These are phyloP conservation scores for Neofusicoccum laricinum DNA, from an alignment of 2,329 filamentous ascomycete genomes.

Conservation along the genomic window DNA sequence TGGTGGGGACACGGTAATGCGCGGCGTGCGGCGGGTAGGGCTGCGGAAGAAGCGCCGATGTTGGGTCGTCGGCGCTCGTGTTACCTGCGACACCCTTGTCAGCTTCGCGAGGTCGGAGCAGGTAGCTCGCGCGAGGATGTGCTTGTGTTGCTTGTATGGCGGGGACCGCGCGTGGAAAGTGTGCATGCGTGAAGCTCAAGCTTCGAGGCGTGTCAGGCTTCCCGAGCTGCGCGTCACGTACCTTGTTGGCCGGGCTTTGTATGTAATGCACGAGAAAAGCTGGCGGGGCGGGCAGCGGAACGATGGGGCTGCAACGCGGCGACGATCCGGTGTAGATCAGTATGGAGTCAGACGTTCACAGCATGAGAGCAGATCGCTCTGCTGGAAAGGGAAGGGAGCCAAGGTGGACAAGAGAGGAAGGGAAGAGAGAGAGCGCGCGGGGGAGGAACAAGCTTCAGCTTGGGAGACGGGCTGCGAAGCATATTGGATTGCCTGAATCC, in stretches of 20 bases:
- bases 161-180: too few species aligned
- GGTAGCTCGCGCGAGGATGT: neutral
- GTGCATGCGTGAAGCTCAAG: neutral
- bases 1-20: neutral
- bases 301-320: neutral
- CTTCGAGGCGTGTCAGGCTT: neutral
- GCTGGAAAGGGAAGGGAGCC: neutral
- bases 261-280: too few species aligned
- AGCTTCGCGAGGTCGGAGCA: neutral
- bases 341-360: neutral
- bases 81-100: neutral
- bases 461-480: neutral
- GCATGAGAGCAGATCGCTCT: too few species aligned
- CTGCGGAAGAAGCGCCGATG: neutral
- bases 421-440: too few species aligned
- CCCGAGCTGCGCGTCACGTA: neutral
- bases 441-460: neutral
- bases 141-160: neutral
- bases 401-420: neutral
- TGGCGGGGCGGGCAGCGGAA: neutral
- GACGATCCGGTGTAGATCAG: slow-evolving; percentile 1
- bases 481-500: neutral
- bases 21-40: neutral
- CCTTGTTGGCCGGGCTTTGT: neutral
- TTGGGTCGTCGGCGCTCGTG: neutral